These are phyloP conservation scores for Podospora bellae-mahoneyi DNA, from an alignment of 495 filamentous ascomycete genomes.

Conservation along the genomic window DNA sequence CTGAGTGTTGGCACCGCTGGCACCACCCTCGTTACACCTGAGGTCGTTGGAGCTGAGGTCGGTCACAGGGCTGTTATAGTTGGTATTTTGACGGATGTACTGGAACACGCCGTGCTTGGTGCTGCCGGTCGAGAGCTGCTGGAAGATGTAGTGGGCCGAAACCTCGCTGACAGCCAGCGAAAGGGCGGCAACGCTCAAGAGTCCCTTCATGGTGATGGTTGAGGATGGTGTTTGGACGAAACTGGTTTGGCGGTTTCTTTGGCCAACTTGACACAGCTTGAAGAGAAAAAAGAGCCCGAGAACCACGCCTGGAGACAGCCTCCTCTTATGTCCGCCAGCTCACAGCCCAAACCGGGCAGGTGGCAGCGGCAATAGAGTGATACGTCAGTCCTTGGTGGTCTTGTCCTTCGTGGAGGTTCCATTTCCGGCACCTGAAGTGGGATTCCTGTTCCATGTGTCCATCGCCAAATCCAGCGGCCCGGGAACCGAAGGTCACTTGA, in stretches of 20 bases:
- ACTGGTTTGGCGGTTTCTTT: neutral
- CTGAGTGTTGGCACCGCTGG: constrained; percentile 42
- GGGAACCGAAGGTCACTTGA: constrained; percentile 14
- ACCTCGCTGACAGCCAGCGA: constrained; percentile 39
- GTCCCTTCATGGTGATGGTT: constrained; percentile 38
- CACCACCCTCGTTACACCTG: constrained; percentile 55
- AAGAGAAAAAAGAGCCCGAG: neutral
- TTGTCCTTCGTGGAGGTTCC: constrained; percentile 1
- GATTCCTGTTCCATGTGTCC: neutral
- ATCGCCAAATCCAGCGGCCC: constrained; percentile 14
- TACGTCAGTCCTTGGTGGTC: neutral
- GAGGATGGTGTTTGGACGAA: neutral
- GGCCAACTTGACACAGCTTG: neutral
- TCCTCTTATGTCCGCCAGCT: neutral
- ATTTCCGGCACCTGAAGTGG: constrained; percentile 5
- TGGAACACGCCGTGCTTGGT: constrained; percentile 44
- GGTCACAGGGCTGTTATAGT: constrained; percentile 60
- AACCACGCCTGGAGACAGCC: neutral
- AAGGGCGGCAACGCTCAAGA: constrained; percentile 32
- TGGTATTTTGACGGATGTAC: constrained; percentile 54
- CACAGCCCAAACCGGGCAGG: constrained; percentile 3
- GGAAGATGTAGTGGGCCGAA: constrained; percentile 52
- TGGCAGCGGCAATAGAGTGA: neutral
- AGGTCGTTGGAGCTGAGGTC: constrained; percentile 53
- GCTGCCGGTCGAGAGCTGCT: constrained; percentile 44